Base-by-base conservation (phyloP, 129 eudicot species). In the Scalesia atractyloides region DNA sequence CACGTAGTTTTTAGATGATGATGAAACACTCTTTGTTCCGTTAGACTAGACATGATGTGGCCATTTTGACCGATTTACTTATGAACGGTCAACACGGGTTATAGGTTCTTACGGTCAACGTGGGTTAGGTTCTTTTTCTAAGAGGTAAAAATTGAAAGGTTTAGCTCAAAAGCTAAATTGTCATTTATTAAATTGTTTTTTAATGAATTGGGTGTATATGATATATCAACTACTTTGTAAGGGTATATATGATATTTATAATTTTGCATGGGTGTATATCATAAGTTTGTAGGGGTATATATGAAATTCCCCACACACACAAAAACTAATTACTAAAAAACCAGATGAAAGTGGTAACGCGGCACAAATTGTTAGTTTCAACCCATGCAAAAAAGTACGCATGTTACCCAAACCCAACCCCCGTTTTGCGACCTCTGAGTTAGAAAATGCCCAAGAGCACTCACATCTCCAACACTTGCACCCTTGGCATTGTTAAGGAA, bases 401-500 rank as follows among this genome's bases (percentile, higher is more conserved):
- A 46, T 46, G 51, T 46, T 46, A 9, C 51, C 51, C 51, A 46
- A 46, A 9, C 51, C 51, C 51, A 46, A 46, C 51, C 51, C 14
- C n/a, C 51, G n/a, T 46, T 46, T 2, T 46, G 51, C 51, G 0
- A 46, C n/a, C 51, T 46, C 51, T 46, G 12, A 46, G 51, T 34
- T 51, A 66, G 51, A 65, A 57, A 50, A 50, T 26, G 12, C 19
- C 49, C 33, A 63, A 72, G 49, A 53, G 41, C 47, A 86, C 96
- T 79, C 80, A 91, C 97, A 80, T 92, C 97, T 47, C 97, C 94
- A 81, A 86, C 96, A 51, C 94, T 88, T 41, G 97, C 97, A 22
- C 97, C 97, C 89, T 92, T 84, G 53, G 97, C 96, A 70, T 92
- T 92, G 94, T 92, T 92, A 73, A 92, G 97, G 82, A 89, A 92